Evolutionary conservation across 805 yeast species (phyloP).

Genomic region (Starmerella powellii): DNA sequence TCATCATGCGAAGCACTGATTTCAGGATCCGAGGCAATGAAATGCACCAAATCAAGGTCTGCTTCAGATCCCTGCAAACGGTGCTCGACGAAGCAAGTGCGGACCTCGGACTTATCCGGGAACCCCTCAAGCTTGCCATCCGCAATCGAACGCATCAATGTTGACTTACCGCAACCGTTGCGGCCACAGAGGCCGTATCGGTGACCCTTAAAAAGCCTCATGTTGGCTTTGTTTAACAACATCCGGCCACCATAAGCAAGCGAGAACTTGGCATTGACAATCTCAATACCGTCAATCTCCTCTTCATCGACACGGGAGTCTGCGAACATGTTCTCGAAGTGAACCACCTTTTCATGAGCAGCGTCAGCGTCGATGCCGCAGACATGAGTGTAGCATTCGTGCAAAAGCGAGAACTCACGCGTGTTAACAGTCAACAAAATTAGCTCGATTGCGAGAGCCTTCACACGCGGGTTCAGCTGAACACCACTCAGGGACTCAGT

Average conservation of each 20-base stretch:
- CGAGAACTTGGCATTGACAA: slow-evolving; percentile 89
- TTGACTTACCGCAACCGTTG: slow-evolving; percentile 98
- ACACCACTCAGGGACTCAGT: slow-evolving; percentile 24
- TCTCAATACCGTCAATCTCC: slow-evolving; percentile 71
- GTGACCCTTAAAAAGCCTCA: slow-evolving; percentile 84
- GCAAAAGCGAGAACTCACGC: slow-evolving; percentile 30
- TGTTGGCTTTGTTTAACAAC: slow-evolving; percentile 83
- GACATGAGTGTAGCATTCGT: slow-evolving; percentile 36
- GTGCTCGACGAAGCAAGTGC: slow-evolving; percentile 96
- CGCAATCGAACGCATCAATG: slow-evolving; percentile 91
- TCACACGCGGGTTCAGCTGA: slow-evolving; percentile 30
- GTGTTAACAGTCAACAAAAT: slow-evolving; percentile 29
- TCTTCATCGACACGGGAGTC: slow-evolving; percentile 41
- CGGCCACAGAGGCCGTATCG: slow-evolving; percentile 96
- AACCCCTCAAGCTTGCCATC: slow-evolving; percentile 96
- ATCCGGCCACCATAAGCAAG: slow-evolving; percentile 95
- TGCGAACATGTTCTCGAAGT: slow-evolving; percentile 31
- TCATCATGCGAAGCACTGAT: slow-evolving; percentile 55
- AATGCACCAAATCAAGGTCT: slow-evolving; percentile 73
- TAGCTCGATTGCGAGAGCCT: slow-evolving; percentile 30
- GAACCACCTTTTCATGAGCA: slow-evolving; percentile 25
- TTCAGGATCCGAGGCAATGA: slow-evolving; percentile 83
- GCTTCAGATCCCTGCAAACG: slow-evolving; percentile 91
- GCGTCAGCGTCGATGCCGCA: slow-evolving; percentile 33
- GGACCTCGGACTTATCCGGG: slow-evolving; percentile 75